Conservation (phyloP, 495 filamentous ascomycete genomes). For the Podospora appendiculata region DNA sequence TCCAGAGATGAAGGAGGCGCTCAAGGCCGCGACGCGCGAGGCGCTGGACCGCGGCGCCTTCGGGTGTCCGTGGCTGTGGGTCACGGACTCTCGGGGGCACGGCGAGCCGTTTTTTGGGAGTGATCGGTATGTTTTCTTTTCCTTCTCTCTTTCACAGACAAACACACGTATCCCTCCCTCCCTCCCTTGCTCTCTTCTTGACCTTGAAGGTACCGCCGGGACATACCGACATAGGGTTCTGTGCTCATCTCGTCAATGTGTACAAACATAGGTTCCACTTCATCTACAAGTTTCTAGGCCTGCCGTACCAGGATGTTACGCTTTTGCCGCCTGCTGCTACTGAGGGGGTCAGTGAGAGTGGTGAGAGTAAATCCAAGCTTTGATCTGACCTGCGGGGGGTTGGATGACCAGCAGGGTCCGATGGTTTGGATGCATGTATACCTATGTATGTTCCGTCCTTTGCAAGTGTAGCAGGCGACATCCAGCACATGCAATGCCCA, state of each 20-base stretch:
- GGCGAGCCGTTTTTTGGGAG: slow-evolving; percentile 71
- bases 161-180: not conserved
- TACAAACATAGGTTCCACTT: slow-evolving; percentile 24
- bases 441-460: too few species aligned
- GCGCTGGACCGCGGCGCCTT: slow-evolving; percentile 59
- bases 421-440: too few species aligned
- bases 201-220: too few species aligned
- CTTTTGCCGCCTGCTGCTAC: slow-evolving; percentile 17
- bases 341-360: not conserved
- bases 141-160: not conserved
- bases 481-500: too few species aligned
- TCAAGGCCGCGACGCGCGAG: slow-evolving; percentile 51
- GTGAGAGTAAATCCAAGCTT: slow-evolving; percentile 11
- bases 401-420: too few species aligned
- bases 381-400: not conserved
- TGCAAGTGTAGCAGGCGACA: too few species aligned
- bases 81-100: slow-evolving; percentile 47
- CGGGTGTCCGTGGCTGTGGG: slow-evolving; percentile 71
- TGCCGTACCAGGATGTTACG: slow-evolving; percentile 28
- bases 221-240: too few species aligned
- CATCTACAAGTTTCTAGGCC: slow-evolving; percentile 31
- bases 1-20: slow-evolving; percentile 48
- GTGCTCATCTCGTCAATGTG: slow-evolving; percentile 10
- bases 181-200: too few species aligned
- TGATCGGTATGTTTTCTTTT: slow-evolving; percentile 47